phyloP scores from a whole-genome alignment of 176 grass and related monocot genomes.

The Saccharum spontaneum region DNA sequence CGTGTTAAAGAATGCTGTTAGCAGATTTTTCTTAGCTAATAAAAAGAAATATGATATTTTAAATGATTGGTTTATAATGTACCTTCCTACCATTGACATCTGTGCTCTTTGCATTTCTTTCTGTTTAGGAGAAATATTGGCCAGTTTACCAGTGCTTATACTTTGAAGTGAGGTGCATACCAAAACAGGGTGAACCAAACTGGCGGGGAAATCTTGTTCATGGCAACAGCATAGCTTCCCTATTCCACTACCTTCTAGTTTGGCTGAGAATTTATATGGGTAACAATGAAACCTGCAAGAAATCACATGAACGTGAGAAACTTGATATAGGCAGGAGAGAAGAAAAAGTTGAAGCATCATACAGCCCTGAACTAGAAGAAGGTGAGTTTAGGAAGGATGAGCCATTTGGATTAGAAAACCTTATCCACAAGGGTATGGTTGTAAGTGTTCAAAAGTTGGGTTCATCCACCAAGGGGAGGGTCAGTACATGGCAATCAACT shows the following conservation, averaged over 20 bases:
- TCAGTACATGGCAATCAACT: conserved; percentile 27
- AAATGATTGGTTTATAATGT: conserved; percentile 29
- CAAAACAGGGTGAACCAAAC: conserved; percentile 1
- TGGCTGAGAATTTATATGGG: conserved; percentile 33
- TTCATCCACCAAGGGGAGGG: conserved; percentile 1
- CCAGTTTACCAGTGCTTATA: conserved; percentile 18
- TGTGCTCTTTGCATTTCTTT: conserved; percentile 14
- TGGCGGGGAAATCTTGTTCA: background rate
- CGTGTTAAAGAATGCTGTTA: background rate
- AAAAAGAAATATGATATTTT: background rate
- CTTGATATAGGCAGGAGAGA: conserved; percentile 20
- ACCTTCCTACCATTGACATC: conserved; percentile 18
- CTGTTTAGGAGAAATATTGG: background rate
- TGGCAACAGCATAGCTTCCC: conserved; percentile 8
- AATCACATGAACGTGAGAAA: conserved; percentile 9
- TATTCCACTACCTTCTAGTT: conserved; percentile 1
- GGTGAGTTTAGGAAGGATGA: conserved; percentile 46
- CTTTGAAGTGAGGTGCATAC: conserved; percentile 19
- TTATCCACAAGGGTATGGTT: conserved; percentile 24
- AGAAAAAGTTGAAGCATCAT: conserved; percentile 25
- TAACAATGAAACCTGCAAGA: background rate
- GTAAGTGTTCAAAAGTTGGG: conserved; percentile 1
- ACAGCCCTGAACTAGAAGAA: conserved; percentile 47
- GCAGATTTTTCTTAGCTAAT: background rate
- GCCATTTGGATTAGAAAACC: background rate